These are phyloP conservation scores for Nitzschia palea DNA, from an alignment of 108 stramenopile species.

Conservation along the genomic window DNA sequence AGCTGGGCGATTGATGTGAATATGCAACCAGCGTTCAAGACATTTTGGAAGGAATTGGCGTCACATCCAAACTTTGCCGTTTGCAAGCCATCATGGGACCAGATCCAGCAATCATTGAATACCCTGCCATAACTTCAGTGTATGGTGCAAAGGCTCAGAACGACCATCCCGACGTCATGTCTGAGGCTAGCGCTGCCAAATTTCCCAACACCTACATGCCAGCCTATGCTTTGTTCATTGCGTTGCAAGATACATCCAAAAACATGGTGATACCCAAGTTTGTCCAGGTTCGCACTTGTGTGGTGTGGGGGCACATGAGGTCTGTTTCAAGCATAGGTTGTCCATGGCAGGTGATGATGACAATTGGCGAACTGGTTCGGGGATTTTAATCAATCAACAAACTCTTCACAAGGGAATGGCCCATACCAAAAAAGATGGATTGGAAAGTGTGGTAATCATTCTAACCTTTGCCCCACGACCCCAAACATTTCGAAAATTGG, in stretches of 20 bases:
- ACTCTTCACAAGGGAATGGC: conserved; percentile 47
- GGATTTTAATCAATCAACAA: conserved; percentile 55
- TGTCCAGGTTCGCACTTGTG: conserved; percentile 64
- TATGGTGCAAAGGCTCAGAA: conserved; percentile 52
- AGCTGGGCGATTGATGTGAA: conserved; percentile 50
- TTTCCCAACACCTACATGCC: neutral
- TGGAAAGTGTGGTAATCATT: conserved; percentile 48
- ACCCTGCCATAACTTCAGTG: conserved; percentile 53
- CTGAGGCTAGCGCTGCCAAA: neutral
- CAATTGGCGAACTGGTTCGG: conserved; percentile 40
- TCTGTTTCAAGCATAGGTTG: conserved; percentile 12
- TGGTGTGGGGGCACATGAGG: neutral
- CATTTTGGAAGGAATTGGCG: conserved; percentile 46
- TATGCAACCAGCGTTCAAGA: conserved; percentile 40
- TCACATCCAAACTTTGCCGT: conserved; percentile 27
- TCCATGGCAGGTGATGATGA: conserved; percentile 20
- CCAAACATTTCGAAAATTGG: conserved; percentile 4
- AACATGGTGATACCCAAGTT: conserved; percentile 45
- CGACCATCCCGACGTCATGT: conserved; percentile 49
- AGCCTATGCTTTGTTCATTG: conserved; percentile 38
- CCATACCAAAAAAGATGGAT: conserved; percentile 31
- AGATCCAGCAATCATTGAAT: conserved; percentile 62
- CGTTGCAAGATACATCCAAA: conserved; percentile 52
- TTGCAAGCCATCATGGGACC: conserved; percentile 48
- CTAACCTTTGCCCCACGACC: conserved; percentile 61